These are phyloP conservation scores for Pythium folliculosum DNA, from an alignment of 352 stramenopile genomes.

Conservation along the genomic window DNA sequence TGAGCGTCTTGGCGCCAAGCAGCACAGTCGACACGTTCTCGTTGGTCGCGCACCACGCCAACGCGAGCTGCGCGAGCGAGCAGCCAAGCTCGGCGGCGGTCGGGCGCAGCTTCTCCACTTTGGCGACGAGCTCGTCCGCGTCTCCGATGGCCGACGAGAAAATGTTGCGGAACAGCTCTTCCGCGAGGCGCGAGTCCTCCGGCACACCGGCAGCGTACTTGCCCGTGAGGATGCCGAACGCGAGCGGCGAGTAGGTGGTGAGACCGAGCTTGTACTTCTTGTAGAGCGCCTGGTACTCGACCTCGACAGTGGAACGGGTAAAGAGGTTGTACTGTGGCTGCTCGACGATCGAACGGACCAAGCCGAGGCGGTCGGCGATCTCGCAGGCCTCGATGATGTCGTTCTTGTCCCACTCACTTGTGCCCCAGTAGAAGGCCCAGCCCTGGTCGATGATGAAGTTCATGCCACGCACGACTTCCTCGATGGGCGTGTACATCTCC, in stretches of 20 bases:
- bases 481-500: constrained; percentile 27
- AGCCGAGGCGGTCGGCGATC: constrained; percentile 21
- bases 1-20: constrained; percentile 49
- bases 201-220: constrained; percentile 46
- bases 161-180: constrained; percentile 18
- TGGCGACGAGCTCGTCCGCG: constrained; percentile 7
- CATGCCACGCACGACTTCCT: constrained; percentile 39
- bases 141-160: constrained; percentile 15
- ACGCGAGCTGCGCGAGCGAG: neutral
- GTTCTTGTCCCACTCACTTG: neutral
- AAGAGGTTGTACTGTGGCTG: constrained; percentile 65
- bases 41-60: constrained; percentile 47
- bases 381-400: constrained; percentile 35
- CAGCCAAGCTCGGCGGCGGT: constrained; percentile 33
- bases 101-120: constrained; percentile 25
- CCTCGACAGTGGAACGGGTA: constrained; percentile 32
- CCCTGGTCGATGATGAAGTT: constrained; percentile 24
- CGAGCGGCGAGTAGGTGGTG: constrained; percentile 44
- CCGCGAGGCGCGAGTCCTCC: constrained; percentile 27
- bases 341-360: neutral
- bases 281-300: constrained; percentile 53
- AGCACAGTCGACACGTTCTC: constrained; percentile 40
- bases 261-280: constrained; percentile 51
- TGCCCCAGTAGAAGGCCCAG: constrained; percentile 13
- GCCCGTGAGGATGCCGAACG: constrained; percentile 45